Percentiles rank a stretch among this genome's conserved stretches.
phyloP scores from a whole-genome alignment of 345 rosid genomes.

The Geranium rotundifolium region DNA sequence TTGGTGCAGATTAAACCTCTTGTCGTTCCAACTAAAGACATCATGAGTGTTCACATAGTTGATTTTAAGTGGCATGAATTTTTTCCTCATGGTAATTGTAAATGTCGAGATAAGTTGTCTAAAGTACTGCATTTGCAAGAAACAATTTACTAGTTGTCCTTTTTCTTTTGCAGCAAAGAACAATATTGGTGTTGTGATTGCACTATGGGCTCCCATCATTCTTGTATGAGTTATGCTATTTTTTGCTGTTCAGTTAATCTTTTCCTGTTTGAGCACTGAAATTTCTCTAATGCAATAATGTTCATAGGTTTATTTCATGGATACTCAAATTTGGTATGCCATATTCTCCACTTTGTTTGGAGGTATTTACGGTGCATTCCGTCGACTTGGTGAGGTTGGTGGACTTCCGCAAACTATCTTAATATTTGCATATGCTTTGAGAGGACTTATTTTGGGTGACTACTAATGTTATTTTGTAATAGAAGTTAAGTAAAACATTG shows the following conservation, averaged over 20 bases:
- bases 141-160: background rate
- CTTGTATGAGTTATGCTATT: slow-evolving; percentile 40
- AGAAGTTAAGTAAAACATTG: background rate
- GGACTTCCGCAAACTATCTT: background rate
- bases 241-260: background rate
- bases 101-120: slow-evolving; percentile 11
- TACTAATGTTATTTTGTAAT: no score
- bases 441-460: background rate
- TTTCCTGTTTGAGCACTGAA: background rate
- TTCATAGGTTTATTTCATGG: slow-evolving; percentile 91
- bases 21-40: slow-evolving; percentile 46
- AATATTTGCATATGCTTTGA: no score
- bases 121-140: background rate
- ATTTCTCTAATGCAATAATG: slow-evolving; percentile 4
- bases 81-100: slow-evolving; percentile 47
- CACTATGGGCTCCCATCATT: slow-evolving; percentile 98
- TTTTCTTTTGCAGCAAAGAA: slow-evolving; percentile 59
- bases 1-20: slow-evolving; percentile 45
- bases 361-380: slow-evolving; percentile 96
- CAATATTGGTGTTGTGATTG: slow-evolving; percentile 89
- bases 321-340: slow-evolving; percentile 99
- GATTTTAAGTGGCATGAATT: slow-evolving; percentile 50
- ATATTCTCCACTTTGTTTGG: slow-evolving; percentile 95
- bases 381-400: slow-evolving; percentile 96
- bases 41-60: slow-evolving; percentile 27